Conservation (phyloP, 1,284 basidiomycete species). For the Fistulina hepatica region DNA sequence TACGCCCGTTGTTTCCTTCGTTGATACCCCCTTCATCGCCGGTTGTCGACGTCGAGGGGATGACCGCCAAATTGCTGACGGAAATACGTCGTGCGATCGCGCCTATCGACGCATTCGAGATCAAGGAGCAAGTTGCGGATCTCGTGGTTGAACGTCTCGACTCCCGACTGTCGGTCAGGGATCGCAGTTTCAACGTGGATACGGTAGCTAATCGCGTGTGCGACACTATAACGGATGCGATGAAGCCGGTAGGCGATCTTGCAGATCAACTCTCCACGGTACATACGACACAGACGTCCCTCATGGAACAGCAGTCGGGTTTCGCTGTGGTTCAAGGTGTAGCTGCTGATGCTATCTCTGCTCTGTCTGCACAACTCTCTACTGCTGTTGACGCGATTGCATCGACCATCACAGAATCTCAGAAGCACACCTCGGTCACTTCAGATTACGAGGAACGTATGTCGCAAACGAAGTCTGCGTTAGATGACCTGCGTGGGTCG, state of each 20-base stretch:
- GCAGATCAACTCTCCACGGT: conserved; percentile 28
- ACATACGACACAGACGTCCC: conserved; percentile 30
- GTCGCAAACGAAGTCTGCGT: conserved; percentile 29
- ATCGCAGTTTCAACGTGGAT: conserved; percentile 58
- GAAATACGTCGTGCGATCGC: conserved; percentile 62
- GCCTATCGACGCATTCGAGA: conserved; percentile 68
- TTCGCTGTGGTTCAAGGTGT: conserved; percentile 24
- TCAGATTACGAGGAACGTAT: conserved; percentile 7
- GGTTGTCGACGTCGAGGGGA: conserved; percentile 41
- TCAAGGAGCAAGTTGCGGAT: conserved; percentile 78
- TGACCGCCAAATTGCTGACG: conserved; percentile 46
- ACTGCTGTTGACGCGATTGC: conserved; percentile 31
- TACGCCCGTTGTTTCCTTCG: conserved; percentile 53
- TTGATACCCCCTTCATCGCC: conserved; percentile 22
- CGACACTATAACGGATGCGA: conserved; percentile 38
- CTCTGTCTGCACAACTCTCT: conserved; percentile 32
- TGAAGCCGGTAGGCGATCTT: conserved; percentile 36
- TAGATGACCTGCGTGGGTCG: conserved; percentile 32
- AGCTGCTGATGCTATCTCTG: conserved; percentile 28
- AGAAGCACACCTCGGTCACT: conserved; percentile 16
- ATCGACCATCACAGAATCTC: conserved; percentile 26
- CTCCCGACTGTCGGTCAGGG: conserved; percentile 63
- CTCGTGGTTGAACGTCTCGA: conserved; percentile 74
- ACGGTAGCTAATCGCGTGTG: conserved; percentile 42
- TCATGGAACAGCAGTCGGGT: conserved; percentile 30